Evolutionary conservation across 257 asterid species (phyloP), one percentile per base, ranked within the genome.

Genomic region (Solanum boliviense): DNA sequence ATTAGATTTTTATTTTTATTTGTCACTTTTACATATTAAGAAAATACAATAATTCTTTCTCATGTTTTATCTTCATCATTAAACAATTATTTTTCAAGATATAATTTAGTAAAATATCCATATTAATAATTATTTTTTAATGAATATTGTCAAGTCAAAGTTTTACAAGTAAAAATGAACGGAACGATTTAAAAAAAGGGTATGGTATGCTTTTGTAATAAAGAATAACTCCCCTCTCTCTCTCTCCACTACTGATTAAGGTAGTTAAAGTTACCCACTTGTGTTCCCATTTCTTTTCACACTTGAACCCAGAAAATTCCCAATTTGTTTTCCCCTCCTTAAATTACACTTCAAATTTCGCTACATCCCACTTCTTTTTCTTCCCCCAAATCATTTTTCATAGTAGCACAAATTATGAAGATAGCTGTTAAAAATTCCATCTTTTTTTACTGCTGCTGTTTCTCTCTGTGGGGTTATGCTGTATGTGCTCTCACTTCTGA

Each of bases 401-500:
- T 23, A 75, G 41, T n/a, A 76, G 6, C 60, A 25, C 78, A 70
- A 75, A 86, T 83, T 87, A 92, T 91, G 95, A 87, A 71, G 58
- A 20, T 23, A 38, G 46, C 56, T 75, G 85, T 90, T 81, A 88
- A 27, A 79, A 89, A 32, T 21, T 35, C 34, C 52, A 70, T 92
- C 76, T 88, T 88, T 87, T 85, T 90, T 85, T 16, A 92, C 21
- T 88, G 91, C 86, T 91, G 91, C 83, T 91, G 91, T 78, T 60
- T 92, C 83, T 90, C 88, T 85, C 82, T 88, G 56, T 89, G 89
- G 25, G 16, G 79, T 9, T 48, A 16, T 52, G 62, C 62, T 6
- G 62, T 16, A 18, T 16, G 13, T 58, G 90, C 92, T 88, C 86
- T 94, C 79, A 94, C 67, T 87, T 89, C 88, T 20, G 97, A 96